Conservation (phyloP, 208 protist species). For the Strigomonas galati region DNA sequence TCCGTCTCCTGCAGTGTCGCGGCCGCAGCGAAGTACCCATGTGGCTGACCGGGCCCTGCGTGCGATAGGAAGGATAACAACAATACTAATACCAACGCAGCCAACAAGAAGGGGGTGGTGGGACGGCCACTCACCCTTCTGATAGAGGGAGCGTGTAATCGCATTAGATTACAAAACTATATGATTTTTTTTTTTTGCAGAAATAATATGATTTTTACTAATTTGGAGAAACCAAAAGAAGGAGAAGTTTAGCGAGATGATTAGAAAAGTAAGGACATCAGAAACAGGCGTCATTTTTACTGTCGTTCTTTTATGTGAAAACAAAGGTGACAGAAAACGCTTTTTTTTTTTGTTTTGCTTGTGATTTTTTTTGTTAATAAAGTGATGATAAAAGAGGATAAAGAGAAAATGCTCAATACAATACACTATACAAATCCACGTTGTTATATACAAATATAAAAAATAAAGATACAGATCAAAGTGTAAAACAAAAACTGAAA, state of each 20-base stretch:
- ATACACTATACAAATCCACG: background rate
- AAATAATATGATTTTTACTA: no score
- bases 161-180: constrained; percentile 15
- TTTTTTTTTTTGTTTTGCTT: constrained; percentile 1
- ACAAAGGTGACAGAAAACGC: no score
- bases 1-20: constrained; percentile 28
- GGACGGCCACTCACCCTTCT: no score
- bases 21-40: constrained; percentile 4
- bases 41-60: background rate
- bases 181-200: constrained; percentile 17
- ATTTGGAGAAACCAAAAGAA: constrained; percentile 13
- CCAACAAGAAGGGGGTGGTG: no score
- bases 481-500: no score
- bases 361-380: background rate
- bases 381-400: no score
- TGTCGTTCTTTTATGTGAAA: constrained; percentile 7
- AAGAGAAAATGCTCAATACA: no score
- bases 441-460: constrained; percentile 12
- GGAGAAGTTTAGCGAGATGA: background rate
- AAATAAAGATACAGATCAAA: constrained; percentile 12
- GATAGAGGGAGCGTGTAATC: background rate
- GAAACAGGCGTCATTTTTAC: no score
- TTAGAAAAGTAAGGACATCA: background rate
- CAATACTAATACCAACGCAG: no score
- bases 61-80: no score